phyloP scores from a whole-genome alignment of 495 filamentous ascomycete genomes.

The Trichocladium uniseriatum region DNA sequence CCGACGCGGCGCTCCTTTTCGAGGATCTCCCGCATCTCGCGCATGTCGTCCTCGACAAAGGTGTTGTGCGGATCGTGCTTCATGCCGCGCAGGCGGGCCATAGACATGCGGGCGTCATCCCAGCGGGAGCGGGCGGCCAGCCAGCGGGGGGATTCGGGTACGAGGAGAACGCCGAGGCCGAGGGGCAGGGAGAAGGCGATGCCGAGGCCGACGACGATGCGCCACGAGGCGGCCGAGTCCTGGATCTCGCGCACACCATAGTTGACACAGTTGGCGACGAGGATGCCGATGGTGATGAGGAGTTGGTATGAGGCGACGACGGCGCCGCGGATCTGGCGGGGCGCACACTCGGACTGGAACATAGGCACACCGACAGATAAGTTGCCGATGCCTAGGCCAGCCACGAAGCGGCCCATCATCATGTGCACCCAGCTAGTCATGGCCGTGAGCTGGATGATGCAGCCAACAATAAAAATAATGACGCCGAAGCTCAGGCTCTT shows the following conservation, averaged over 20 bases:
- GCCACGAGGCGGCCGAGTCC: slow-evolving; percentile 47
- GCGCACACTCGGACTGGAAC: slow-evolving; percentile 47
- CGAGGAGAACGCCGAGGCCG: slow-evolving; percentile 49
- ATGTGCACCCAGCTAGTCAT: slow-evolving; percentile 37
- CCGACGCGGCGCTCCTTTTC: slow-evolving; percentile 47
- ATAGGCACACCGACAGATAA: slow-evolving; percentile 55
- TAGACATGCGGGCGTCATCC: slow-evolving; percentile 50
- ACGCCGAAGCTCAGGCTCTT: slow-evolving; percentile 31
- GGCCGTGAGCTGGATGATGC: slow-evolving; percentile 51
- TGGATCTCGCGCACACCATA: slow-evolving; percentile 40
- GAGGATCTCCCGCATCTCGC: slow-evolving; percentile 56
- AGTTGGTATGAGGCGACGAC: slow-evolving; percentile 58
- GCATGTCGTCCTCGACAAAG: slow-evolving; percentile 52
- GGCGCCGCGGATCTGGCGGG: slow-evolving; percentile 54
- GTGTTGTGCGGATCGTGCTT: slow-evolving; percentile 44
- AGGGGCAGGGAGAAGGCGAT: slow-evolving; percentile 56
- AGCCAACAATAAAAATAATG: slow-evolving; percentile 32
- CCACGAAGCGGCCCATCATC: slow-evolving; percentile 44
- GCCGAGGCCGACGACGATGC: slow-evolving; percentile 62
- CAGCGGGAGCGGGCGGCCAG: slow-evolving; percentile 45
- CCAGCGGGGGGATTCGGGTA: slow-evolving; percentile 56
- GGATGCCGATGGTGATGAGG: slow-evolving; percentile 69
- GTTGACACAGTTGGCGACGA: slow-evolving; percentile 65
- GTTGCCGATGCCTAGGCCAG: slow-evolving; percentile 57
- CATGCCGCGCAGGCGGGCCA: slow-evolving; percentile 58